Conservation (phyloP, 106 monocot genomes). For the Gastrodia elata region DNA sequence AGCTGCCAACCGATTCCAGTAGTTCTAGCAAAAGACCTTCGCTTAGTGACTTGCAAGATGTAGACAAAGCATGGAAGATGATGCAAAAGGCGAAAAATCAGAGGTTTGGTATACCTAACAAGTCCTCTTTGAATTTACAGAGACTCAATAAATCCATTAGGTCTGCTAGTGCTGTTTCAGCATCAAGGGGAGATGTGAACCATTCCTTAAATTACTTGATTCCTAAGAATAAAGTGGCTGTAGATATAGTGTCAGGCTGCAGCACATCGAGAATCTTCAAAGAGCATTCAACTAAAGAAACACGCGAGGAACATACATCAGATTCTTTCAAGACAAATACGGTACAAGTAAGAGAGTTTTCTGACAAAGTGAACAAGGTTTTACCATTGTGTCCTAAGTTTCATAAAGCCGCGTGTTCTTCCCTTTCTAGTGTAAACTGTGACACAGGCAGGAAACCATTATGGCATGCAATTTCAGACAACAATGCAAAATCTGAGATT, state of each 20-base stretch:
- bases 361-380: not conserved
- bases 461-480: not conserved
- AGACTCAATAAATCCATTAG: not conserved
- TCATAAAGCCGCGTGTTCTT: not conserved
- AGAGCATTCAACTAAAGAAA: not conserved
- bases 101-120: not conserved
- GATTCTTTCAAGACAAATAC: not conserved
- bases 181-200: not conserved
- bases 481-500: constrained; percentile 37
- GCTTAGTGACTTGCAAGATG: constrained; percentile 13
- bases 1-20: not conserved
- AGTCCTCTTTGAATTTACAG: not conserved
- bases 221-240: not conserved
- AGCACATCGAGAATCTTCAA: not conserved
- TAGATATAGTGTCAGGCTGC: not conserved
- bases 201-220: constrained; percentile 2
- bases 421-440: constrained; percentile 3
- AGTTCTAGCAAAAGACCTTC: not conserved
- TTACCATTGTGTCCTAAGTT: not conserved
- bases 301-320: not conserved
- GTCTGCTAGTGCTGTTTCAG: constrained; percentile 1
- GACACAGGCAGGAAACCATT: not conserved
- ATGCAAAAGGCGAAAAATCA: constrained; percentile 38
- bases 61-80: constrained; percentile 68
- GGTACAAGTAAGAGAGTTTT: not conserved